Base-by-base conservation (phyloP, 345 rosid genomes). In the Brassica carinata region DNA sequence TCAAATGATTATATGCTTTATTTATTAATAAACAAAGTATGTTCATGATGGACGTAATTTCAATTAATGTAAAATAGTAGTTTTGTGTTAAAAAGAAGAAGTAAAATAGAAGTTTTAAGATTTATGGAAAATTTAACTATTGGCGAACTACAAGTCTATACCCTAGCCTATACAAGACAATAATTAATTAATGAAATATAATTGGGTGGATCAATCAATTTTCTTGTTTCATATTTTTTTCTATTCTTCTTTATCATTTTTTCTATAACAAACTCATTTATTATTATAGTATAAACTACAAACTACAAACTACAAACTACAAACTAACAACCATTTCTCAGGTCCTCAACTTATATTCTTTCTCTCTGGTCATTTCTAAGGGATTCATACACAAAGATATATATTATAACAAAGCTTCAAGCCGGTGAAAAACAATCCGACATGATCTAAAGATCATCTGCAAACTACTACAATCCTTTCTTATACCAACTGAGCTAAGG, bases 401-500 rank as follows among this genome's bases (percentile, higher is more conserved):
- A 15, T 63, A 11, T 2, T 0, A 15, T 51, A 61, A 62, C 61
- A 68, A 67, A 76, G 36, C 64, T 30, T 66, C 61, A 6, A 8
- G 45, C 67, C 19, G 27, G 2, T 29, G 34, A n/a, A 40, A 8
- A 58, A 17, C 18, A 79, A 4, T 79, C 55, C 26, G 4, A 67
- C 64, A 14, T 15, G 5, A 40, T 30, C 65, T 5, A 72, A 81
- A 40, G 33, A 29, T 40, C 11, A 61, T 68, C 43, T 36, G 34
- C 29, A 67, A 15, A 26, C 64, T 64, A 89, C 93, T 90, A 91
- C 94, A 88, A 87, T 90, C 90, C 88, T 89, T 93, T 88, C 87
- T 90, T 88, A 89, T 91, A 55, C 90, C 90, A 91, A 87, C 92
- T 90, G 88, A 93, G 90, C 90, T 87, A 93, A 91, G 92, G 94